Base-by-base conservation (phyloP, 2,329 filamentous ascomycete genomes). In the Eurotiales sp. region DNA sequence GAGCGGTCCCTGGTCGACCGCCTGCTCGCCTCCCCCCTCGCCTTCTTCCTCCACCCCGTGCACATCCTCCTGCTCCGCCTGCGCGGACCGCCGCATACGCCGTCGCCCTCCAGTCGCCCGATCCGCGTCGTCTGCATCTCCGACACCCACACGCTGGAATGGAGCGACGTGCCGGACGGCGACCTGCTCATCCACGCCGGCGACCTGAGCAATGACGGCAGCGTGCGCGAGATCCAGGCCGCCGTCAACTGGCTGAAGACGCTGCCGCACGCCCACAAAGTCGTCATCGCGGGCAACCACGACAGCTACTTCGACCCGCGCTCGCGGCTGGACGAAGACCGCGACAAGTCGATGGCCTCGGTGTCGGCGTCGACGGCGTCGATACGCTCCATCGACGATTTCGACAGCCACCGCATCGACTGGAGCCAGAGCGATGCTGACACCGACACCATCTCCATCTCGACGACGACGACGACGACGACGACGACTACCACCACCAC, bases 131-230 rank as follows among this genome's bases (percentile, higher is more conserved):
- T 96, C 56, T 95, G 89, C 71, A 83, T 96, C 57, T 92, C 90
- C 8, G 92, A 96, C 71, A 96, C 92, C 0, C 92, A 96, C 72
- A 60, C 76, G n/a, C 76, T 95, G 1, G 58, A 67, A 58, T 68
- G 66, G 57, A 37, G 54, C 11, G 60, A 68, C 29, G 56, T 72
- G 3, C 90, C 90, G 0, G 70, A 79, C 8, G 91, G 90, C 51
- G 90, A 96, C 67, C 76, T 96, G 19, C 80, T 97, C 44, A 87
- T 97, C 60, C 92, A 96, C 65, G 88, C 90, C 2, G 92, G 92
- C 32, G 92, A 97, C 71, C 76, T 96, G 61, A 86, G 85, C 49
- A 84, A 89, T 59, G 74, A 76, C 19, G 92, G 92, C 34, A 86
- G 83, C 8, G 78, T 82, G 0, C 74, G 75, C 11, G 86, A 90